These are phyloP conservation scores for Bifiguratus adelaidae DNA, from an alignment of 192 early-diverging fungal species.

Conservation along the genomic window DNA sequence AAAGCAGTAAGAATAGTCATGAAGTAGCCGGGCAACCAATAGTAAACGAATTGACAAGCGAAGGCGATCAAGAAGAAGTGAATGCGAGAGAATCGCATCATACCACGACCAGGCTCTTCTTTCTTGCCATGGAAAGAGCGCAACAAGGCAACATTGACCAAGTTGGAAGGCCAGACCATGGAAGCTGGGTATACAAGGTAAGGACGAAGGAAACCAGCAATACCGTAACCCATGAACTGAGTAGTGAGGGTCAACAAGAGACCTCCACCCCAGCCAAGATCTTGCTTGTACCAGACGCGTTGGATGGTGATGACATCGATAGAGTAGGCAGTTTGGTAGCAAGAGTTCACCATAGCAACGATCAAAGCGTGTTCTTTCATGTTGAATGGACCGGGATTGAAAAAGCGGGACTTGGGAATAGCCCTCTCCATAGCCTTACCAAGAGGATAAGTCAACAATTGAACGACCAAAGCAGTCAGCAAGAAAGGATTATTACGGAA, in stretches of 20 bases:
- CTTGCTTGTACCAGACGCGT: slow-evolving; percentile 40
- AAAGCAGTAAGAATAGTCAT: slow-evolving; percentile 33
- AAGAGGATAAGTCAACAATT: slow-evolving; percentile 32
- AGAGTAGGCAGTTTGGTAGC: slow-evolving; percentile 37
- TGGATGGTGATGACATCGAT: slow-evolving; percentile 44
- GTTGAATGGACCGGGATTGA: slow-evolving; percentile 52
- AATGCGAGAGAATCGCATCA: slow-evolving; percentile 29
- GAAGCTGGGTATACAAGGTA: slow-evolving; percentile 78
- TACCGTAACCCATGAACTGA: slow-evolving; percentile 28
- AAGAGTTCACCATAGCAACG: slow-evolving; percentile 35
- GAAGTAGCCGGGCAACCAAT: slow-evolving; percentile 47
- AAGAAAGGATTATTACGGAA: slow-evolving; percentile 29
- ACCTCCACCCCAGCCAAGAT: slow-evolving; percentile 39
- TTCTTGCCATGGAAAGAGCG: slow-evolving; percentile 49
- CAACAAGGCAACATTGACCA: slow-evolving; percentile 70
- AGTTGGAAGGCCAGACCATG: slow-evolving; percentile 82
- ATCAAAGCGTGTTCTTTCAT: slow-evolving; percentile 62
- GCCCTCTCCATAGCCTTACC: slow-evolving; percentile 25
- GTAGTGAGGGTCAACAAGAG: slow-evolving; percentile 44
- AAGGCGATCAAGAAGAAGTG: slow-evolving; percentile 49
- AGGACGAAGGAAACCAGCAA: slow-evolving; percentile 61
- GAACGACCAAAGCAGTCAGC: slow-evolving; percentile 29
- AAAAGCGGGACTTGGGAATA: slow-evolving; percentile 26
- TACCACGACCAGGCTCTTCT: slow-evolving; percentile 1
- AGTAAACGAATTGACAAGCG: slow-evolving; percentile 33